Base-by-base conservation (phyloP, 352 stramenopile genomes). In the Bremia lactucae region DNA sequence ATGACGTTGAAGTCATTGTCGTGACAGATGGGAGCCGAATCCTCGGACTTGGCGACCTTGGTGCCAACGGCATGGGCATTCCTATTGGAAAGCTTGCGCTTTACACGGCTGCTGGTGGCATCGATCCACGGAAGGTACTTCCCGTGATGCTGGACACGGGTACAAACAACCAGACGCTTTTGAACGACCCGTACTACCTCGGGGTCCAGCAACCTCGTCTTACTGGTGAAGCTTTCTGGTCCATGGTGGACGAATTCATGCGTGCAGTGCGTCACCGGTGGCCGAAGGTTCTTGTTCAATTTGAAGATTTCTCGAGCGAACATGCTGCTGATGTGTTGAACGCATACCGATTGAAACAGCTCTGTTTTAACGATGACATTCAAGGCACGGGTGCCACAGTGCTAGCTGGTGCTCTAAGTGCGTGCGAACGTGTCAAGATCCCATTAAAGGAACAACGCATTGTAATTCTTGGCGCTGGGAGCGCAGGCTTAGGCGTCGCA, bases 351-450 rank as follows among this genome's bases (percentile, higher is more conserved):
- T 44, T 97, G 15, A 83, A 95, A 47, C 78, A 96, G 49, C 62
- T 97, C 21, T 97, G 88, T 57, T 97, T 97, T 59, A 98, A 98
- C 62, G 95, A 98, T 71, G 95, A 98, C 60, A 98, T 98, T 55
- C 95, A 98, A 56, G 95, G 95, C 20, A 98, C 95, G 5, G 95
- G 91, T 36, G 91, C 94, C 8, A 97, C 93, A 0, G 84, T 96
- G 42, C 53, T 98, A 31, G 93, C 93, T 23, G 94, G 94, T 9
- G 71, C 75, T 49, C 51, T 90, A 11, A 86, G 70, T 35, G 78
- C 75, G n/a, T 87, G 78, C 15, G 58, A 62, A 28, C 77, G 60
- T n/a, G 75, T 87, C 2, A 35, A 74, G 9, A 72, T 83, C 29
- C 75, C 77, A 31, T 61, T 98, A 11, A 90, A 87, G 48, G 82